Percentiles rank a stretch among this genome's conserved stretches.
These are phyloP conservation scores for Excoecaria cochinchinensis DNA, from an alignment of 345 rosid species.

Conservation along the genomic window DNA sequence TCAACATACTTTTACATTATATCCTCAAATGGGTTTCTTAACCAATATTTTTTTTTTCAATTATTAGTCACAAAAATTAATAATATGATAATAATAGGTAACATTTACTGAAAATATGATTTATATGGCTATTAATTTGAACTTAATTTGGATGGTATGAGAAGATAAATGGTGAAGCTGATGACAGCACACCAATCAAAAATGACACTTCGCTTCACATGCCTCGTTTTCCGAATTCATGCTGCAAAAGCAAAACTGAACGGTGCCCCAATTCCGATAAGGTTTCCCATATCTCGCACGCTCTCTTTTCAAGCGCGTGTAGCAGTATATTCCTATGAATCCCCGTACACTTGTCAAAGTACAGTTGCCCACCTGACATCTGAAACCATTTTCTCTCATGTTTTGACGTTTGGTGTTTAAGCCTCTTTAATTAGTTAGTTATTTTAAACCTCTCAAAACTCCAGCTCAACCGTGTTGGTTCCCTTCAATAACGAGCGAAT, in stretches of 20 bases:
- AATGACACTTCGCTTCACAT: not conserved
- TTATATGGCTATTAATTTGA: too few species aligned
- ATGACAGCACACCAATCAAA: not conserved
- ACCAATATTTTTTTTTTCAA: too few species aligned
- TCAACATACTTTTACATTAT: too few species aligned
- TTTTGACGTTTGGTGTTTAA: too few species aligned
- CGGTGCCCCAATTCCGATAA: not conserved
- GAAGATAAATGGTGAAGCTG: not conserved
- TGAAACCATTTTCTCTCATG: not conserved
- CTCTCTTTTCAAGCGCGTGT: not conserved
- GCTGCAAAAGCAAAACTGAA: not conserved
- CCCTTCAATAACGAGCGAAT: not conserved
- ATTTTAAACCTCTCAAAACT: not conserved
- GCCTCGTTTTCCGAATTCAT: not conserved
- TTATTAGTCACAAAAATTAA: too few species aligned
- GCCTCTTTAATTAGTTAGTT: not conserved
- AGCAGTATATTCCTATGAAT: not conserved
- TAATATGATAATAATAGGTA: too few species aligned
- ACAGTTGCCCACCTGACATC: not conserved
- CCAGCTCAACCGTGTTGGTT: not conserved
- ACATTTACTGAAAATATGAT: too few species aligned
- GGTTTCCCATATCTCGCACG: not conserved
- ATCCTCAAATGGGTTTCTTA: too few species aligned
- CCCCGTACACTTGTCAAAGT: not conserved
- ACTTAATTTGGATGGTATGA: too few species aligned